phyloP scores from a whole-genome alignment of 768 basidiomycete genomes.

The Suillus decipiens region DNA sequence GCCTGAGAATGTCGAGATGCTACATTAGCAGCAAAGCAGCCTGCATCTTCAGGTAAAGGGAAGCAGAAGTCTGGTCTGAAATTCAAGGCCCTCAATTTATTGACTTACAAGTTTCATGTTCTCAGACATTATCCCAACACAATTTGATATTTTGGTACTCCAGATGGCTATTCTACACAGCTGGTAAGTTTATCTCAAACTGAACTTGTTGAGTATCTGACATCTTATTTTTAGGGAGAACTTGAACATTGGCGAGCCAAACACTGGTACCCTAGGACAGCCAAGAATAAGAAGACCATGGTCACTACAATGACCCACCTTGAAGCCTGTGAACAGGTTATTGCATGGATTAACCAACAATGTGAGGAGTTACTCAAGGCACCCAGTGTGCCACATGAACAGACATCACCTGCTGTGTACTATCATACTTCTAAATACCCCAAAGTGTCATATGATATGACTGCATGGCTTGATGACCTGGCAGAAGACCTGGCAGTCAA shows the following conservation, averaged over 20 bases:
- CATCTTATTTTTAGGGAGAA: slow-evolving; percentile 36
- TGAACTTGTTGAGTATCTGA: background rate
- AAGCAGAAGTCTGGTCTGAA: background rate
- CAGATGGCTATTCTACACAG: slow-evolving; percentile 40
- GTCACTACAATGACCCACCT: background rate
- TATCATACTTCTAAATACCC: too few species aligned
- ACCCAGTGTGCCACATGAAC: too few species aligned
- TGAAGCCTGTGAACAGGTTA: too few species aligned
- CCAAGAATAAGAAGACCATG: slow-evolving; percentile 33
- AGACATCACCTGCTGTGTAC: too few species aligned
- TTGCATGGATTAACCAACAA: too few species aligned
- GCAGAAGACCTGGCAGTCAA: too few species aligned
- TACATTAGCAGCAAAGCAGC: slow-evolving; percentile 1
- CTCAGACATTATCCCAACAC: slow-evolving; percentile 7
- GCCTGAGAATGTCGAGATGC: slow-evolving; percentile 25
- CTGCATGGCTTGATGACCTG: too few species aligned
- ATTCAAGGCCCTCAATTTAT: slow-evolving; percentile 16
- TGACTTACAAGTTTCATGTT: slow-evolving; percentile 19
- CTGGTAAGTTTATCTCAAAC: slow-evolving; percentile 22
- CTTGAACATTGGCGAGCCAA: slow-evolving; percentile 39
- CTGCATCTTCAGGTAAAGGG: background rate
- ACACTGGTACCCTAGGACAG: slow-evolving; percentile 36
- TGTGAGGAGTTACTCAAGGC: too few species aligned
- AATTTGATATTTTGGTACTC: slow-evolving; percentile 28
- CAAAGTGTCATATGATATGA: too few species aligned